Evolutionary conservation across 352 stramenopile genomes (phyloP), one percentile per base, ranked within the genome.

Genomic region (Pythium scleroteichum): DNA sequence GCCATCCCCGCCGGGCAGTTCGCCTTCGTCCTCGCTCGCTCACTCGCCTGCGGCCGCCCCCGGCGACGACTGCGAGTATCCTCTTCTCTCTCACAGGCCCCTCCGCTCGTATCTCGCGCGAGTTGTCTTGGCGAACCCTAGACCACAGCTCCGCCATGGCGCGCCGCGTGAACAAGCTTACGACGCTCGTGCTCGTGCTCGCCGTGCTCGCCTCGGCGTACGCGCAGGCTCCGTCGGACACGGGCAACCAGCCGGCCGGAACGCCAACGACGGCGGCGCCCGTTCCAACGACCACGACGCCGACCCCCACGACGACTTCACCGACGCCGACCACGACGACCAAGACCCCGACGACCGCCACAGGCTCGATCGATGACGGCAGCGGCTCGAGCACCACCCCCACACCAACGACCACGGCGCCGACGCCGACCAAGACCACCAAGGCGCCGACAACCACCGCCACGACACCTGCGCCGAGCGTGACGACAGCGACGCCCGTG

Each of bases 401-500:
- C 16, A n/a, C 32, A 4, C n/a, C 47, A 2, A 48, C 23, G 47
- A 61, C 50, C 13, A 59, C 50, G 17, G 48, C 60, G 10, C 52
- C 60, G 20, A 42, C 53, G 24, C 44, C 60, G n/a, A 41, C 48
- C 48, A 54, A 39, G 48, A 54, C 60, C 13, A 68, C 52, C 38
- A 62, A 58, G 39, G 51, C 60, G 16, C 62, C 70, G 0, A 23
- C 24, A 10, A 33, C 23, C 41, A 59, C 63, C 9, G 59, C 61
- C 7, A 60, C 65, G 14, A 35, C 55, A 4, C 20, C 51, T 19
- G 60, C 50, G 0, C 29, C 29, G 29, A 35, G 29, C 29, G 63
- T 53, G 6, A 60, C 55, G 29, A 46, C 58, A 23, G 42, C 57
- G 7, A 75, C 62, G n/a, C 59, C 73, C n/a, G 56, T 53, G 22